Base-by-base conservation (phyloP, 2,329 filamentous ascomycete species). In the Trichocomaceae sp. region DNA sequence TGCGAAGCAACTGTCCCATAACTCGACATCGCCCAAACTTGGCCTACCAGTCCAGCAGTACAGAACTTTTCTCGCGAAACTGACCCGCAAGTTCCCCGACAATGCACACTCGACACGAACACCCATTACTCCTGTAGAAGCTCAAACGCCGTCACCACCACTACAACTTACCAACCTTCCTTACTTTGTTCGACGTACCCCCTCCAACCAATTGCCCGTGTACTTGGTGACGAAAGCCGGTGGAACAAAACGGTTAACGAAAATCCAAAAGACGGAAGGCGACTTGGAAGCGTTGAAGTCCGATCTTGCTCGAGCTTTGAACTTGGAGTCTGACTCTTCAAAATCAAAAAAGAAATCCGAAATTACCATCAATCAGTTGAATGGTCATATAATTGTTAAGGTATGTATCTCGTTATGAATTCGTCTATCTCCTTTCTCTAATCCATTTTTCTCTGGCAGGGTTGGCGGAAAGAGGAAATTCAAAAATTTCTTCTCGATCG, bases 221-320 rank as follows among this genome's bases (percentile, higher is more conserved):
- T 99, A 97, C 74, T 77, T 84, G 15, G 77, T 83, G 61, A 76
- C 74, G 60, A 91, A 88, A 75, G 79, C 83, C 12, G 90, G 90
- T 51, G 88, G 89, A 13, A 93, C 88, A 60, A 78, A 84, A 66
- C 82, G 84, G 63, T 73, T 87, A 64, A 95, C 92, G 5, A 72
- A 83, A 55, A 74, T 99, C 54, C 87, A 90, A 69, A 90, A 88
- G 72, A 80, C 92, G 49, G 83, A 89, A 55, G 93, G 93, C 15
- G 81, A 95, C 67, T 65, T 83, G 49, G 70, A 75, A 31, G 79
- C 76, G 2, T 68, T 97, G 60, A 78, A 82, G 58, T 71, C 79
- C 35, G 86, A 90, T 62, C 67, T 97, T 55, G 73, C 77, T 37
- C 66, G 72, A 19, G 79, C 77, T 10, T 69, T 96, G 58, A 72